A percentile compares a stretch with the other conserved stretches of the same genome.
phyloP scores from a whole-genome alignment of 768 basidiomycete genomes.

The Lentinula boryana region DNA sequence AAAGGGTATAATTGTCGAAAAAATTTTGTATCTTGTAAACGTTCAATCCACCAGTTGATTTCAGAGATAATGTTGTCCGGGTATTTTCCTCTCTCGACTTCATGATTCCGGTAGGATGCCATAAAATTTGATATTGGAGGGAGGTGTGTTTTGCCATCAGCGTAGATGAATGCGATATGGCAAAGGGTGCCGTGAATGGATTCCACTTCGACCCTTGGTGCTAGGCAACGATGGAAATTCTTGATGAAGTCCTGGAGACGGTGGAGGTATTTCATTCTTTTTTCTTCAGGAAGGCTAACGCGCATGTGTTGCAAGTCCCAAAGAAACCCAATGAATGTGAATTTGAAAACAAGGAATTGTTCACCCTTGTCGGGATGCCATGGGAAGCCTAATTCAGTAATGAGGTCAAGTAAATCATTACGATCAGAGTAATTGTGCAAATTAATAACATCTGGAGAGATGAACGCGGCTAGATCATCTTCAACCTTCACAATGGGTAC shows the following conservation, averaged over 20 bases:
- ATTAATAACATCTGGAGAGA: not conserved
- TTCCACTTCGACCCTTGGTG: conserved; percentile 7
- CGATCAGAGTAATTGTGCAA: not conserved
- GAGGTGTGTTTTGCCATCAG: conserved; percentile 18
- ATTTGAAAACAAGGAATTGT: not conserved
- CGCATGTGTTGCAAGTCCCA: conserved; percentile 17
- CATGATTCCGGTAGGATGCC: conserved; percentile 15
- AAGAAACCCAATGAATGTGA: conserved; percentile 16
- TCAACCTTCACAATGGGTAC: conserved; percentile 14
- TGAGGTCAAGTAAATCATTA: not conserved
- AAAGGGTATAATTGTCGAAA: conserved; percentile 11
- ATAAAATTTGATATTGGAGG: conserved; percentile 20
- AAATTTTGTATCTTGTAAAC: not conserved
- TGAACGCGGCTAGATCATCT: conserved; percentile 12
- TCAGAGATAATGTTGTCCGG: conserved; percentile 17
- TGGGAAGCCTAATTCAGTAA: conserved; percentile 7
- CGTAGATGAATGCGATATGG: conserved; percentile 26
- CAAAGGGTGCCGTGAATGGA: conserved; percentile 24
- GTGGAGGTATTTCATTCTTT: conserved; percentile 17
- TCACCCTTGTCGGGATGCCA: conserved; percentile 13
- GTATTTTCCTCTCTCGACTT: conserved; percentile 3
- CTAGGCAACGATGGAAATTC: not conserved
- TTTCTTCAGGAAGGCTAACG: conserved; percentile 20
- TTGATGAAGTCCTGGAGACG: conserved; percentile 13
- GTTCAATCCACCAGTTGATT: conserved; percentile 25